phyloP scores from a whole-genome alignment of 2,329 filamentous ascomycete species.

The Pyricularia sp. region DNA sequence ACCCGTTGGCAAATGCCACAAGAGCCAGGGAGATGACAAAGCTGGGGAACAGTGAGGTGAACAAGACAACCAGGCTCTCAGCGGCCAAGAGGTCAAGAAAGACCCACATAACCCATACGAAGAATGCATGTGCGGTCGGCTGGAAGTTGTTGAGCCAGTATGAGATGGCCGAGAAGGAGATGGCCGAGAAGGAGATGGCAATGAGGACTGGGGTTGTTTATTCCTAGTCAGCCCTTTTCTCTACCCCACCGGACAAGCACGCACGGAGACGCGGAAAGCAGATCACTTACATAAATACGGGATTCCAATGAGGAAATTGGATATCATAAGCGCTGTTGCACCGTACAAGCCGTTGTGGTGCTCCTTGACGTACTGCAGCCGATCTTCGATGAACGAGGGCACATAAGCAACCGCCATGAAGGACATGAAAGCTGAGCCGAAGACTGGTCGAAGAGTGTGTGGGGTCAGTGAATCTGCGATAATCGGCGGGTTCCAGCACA shows the following conservation, averaged over 20 bases:
- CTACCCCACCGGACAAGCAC: not conserved
- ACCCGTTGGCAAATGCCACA: slow-evolving; percentile 75
- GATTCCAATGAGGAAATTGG: slow-evolving; percentile 75
- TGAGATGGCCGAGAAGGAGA: slow-evolving; percentile 65
- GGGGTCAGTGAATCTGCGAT: not conserved
- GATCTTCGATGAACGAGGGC: slow-evolving; percentile 73
- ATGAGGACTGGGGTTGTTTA: slow-evolving; percentile 47
- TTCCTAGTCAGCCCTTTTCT: slow-evolving; percentile 5
- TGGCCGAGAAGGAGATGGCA: slow-evolving; percentile 60
- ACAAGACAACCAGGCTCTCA: slow-evolving; percentile 71
- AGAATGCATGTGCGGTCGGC: slow-evolving; percentile 56
- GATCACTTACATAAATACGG: slow-evolving; percentile 57
- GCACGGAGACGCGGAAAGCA: not conserved
- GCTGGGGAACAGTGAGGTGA: slow-evolving; percentile 63
- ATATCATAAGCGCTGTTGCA: slow-evolving; percentile 59
- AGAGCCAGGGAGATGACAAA: slow-evolving; percentile 74
- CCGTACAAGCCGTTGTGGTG: slow-evolving; percentile 75
- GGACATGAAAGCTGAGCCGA: slow-evolving; percentile 65
- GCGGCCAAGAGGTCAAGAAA: slow-evolving; percentile 78
- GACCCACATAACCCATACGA: slow-evolving; percentile 73
- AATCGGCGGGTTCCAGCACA: too few species aligned
- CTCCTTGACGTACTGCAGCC: slow-evolving; percentile 64
- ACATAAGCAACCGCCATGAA: slow-evolving; percentile 83
- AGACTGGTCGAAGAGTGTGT: slow-evolving; percentile 33
- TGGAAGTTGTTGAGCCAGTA: slow-evolving; percentile 78